A percentile compares a stretch with the other conserved stretches of the same genome.
Evolutionary conservation across 2,329 filamentous ascomycete genomes (phyloP).

Genomic region (Calonectria pauciramosa): DNA sequence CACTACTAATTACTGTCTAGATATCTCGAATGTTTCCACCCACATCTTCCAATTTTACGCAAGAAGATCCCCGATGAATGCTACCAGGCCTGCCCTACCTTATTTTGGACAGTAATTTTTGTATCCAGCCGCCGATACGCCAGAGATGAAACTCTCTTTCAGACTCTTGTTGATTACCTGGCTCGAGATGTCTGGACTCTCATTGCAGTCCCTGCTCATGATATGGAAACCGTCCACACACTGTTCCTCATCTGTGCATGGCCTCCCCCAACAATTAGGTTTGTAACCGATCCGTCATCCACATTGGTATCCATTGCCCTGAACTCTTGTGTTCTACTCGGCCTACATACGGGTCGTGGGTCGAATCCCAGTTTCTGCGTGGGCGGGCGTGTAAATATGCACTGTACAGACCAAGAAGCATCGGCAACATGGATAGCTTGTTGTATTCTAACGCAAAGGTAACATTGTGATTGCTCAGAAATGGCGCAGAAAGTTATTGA

Average conservation of each 20-base stretch:
- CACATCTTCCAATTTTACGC: slow-evolving; percentile 65
- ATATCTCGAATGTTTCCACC: slow-evolving; percentile 67
- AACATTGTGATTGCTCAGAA: slow-evolving; percentile 1
- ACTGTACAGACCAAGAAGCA: slow-evolving; percentile 65
- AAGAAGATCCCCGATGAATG: slow-evolving; percentile 64
- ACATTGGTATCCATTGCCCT: slow-evolving; percentile 62
- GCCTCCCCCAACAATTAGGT: slow-evolving; percentile 65
- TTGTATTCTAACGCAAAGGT: slow-evolving; percentile 66
- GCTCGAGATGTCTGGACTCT: slow-evolving; percentile 61
- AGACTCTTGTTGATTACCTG: slow-evolving; percentile 62
- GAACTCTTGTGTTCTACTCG: slow-evolving; percentile 63
- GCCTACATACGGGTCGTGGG: slow-evolving; percentile 67
- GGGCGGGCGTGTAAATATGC: slow-evolving; percentile 57
- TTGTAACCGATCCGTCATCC: slow-evolving; percentile 64
- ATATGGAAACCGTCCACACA: slow-evolving; percentile 64
- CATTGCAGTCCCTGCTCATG: slow-evolving; percentile 58
- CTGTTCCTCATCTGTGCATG: slow-evolving; percentile 65
- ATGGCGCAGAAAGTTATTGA: slow-evolving; percentile 19
- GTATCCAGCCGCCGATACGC: slow-evolving; percentile 65
- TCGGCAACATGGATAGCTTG: slow-evolving; percentile 67
- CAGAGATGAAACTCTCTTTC: slow-evolving; percentile 56
- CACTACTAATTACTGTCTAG: slow-evolving; percentile 44
- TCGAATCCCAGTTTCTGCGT: slow-evolving; percentile 63
- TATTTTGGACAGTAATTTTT: slow-evolving; percentile 70
- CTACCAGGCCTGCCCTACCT: slow-evolving; percentile 61